A percentile compares a stretch with the other conserved stretches of the same genome.
Conservation (phyloP, 768 basidiomycete species). For the Termitomyces sp. region DNA sequence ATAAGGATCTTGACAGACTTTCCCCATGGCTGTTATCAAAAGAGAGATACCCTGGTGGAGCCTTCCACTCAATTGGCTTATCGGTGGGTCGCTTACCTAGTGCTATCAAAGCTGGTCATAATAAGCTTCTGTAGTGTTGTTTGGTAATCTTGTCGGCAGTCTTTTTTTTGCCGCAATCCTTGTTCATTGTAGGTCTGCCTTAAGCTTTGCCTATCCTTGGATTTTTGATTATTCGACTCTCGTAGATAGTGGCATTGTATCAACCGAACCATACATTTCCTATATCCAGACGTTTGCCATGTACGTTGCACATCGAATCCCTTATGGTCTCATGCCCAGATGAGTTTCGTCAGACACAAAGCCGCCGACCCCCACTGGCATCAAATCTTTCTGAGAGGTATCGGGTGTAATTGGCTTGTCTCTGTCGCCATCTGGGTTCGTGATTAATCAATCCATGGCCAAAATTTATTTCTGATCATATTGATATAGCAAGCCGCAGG, state of each 20-base stretch:
- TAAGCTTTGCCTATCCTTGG: not conserved
- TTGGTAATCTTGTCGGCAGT: conserved; percentile 67
- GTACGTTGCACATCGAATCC: conserved; percentile 36
- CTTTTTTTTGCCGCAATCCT: conserved; percentile 68
- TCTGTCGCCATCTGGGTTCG: conserved; percentile 71
- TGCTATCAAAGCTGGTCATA: not conserved
- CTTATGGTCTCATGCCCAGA: not conserved
- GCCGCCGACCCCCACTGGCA: conserved; percentile 65
- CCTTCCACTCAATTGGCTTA: conserved; percentile 62
- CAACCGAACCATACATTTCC: conserved; percentile 50
- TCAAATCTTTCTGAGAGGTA: conserved; percentile 69
- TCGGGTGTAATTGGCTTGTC: conserved; percentile 78
- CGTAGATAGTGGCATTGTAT: conserved; percentile 58
- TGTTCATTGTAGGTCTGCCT: conserved; percentile 51
- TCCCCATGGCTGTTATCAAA: conserved; percentile 65
- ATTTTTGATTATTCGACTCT: not conserved
- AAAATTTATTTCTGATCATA: not conserved
- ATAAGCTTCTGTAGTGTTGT: conserved; percentile 45
- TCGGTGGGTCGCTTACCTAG: conserved; percentile 39
- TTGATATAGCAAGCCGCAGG: conserved; percentile 59
- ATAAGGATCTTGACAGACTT: conserved; percentile 35
- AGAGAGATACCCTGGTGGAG: conserved; percentile 68
- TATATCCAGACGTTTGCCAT: conserved; percentile 53
- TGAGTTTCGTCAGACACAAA: conserved; percentile 43
- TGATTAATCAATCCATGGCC: conserved; percentile 1